Conservation (phyloP, 2,329 filamentous ascomycete species). For the Claviceps purpurea region DNA sequence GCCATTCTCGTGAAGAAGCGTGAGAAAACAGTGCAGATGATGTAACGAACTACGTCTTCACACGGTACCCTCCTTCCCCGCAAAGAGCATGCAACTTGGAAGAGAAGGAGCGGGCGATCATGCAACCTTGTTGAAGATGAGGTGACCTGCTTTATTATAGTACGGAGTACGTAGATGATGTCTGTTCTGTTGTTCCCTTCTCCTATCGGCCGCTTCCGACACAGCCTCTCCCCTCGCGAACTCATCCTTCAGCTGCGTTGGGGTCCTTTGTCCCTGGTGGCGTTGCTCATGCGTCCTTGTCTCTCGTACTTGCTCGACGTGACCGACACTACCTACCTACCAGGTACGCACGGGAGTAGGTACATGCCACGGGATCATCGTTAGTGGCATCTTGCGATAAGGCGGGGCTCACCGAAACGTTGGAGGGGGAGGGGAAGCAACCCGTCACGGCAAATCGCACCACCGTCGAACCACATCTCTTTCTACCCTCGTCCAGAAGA, state of each 20-base stretch:
- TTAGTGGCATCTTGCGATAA: slow-evolving; percentile 3
- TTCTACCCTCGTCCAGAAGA: background rate
- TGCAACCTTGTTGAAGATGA: too few relatives aligned
- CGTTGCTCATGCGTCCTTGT: background rate
- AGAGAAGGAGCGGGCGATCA: too few relatives aligned
- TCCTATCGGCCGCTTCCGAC: too few relatives aligned
- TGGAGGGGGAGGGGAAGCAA: background rate
- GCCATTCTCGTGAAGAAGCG: too few relatives aligned
- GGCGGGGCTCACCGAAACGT: slow-evolving; percentile 3
- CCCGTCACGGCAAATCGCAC: background rate
- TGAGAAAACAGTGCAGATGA: too few relatives aligned
- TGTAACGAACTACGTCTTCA: too few relatives aligned
- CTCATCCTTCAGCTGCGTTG: background rate
- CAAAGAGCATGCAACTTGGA: too few relatives aligned
- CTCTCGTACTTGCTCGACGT: background rate
- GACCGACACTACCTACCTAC: background rate
- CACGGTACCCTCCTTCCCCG: too few relatives aligned
- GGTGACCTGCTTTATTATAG: too few relatives aligned
- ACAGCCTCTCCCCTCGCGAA: background rate
- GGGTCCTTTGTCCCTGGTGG: background rate
- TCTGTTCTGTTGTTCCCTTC: too few relatives aligned
- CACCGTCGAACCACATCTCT: background rate
- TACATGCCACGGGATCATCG: background rate
- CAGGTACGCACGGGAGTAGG: too few relatives aligned
- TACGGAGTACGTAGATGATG: too few relatives aligned